Evolutionary conservation across 805 yeast genomes (phyloP).

Genomic region (Starmera dryadoides): DNA sequence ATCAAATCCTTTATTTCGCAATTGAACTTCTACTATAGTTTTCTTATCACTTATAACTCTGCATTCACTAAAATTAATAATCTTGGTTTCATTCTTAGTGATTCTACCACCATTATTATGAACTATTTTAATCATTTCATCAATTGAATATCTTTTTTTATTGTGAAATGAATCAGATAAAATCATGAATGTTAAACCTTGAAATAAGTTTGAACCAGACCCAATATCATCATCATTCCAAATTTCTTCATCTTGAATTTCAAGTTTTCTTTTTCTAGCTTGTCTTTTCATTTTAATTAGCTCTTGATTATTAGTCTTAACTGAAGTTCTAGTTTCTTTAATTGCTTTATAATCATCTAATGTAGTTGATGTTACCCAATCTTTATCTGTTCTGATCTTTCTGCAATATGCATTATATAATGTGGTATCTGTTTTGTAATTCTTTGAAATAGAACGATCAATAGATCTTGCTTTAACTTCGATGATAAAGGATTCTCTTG

Average conservation of each 20-base stretch:
- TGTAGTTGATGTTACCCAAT: conserved; percentile 46
- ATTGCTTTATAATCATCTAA: conserved; percentile 43
- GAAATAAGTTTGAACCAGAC: conserved; percentile 29
- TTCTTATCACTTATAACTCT: conserved; percentile 30
- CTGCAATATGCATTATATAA: conserved; percentile 72
- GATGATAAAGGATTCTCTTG: conserved; percentile 66
- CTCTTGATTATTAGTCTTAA: conserved; percentile 16
- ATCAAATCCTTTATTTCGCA: conserved; percentile 46
- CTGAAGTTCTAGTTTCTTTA: conserved; percentile 13
- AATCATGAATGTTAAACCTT: conserved; percentile 39
- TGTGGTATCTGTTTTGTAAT: conserved; percentile 62
- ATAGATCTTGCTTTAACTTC: conserved; percentile 81
- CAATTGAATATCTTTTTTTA: conserved; percentile 21
- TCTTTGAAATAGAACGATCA: conserved; percentile 35
- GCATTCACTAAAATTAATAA: conserved; percentile 10
- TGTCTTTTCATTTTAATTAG: conserved; percentile 25
- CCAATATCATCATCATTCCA: conserved; percentile 15
- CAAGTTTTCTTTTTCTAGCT: conserved; percentile 16
- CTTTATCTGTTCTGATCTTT: conserved; percentile 61
- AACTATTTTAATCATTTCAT: conserved; percentile 31
- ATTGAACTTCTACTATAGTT: conserved; percentile 30
- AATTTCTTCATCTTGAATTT: conserved; percentile 14
- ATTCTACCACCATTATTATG: conserved; percentile 46
- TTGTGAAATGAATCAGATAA: conserved; percentile 38
- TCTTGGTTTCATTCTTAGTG: conserved; percentile 24